Percentiles rank a stretch among this genome's conserved stretches.
Evolutionary conservation across 805 yeast genomes (phyloP).

Genomic region (Saturnispora ahearnii): DNA sequence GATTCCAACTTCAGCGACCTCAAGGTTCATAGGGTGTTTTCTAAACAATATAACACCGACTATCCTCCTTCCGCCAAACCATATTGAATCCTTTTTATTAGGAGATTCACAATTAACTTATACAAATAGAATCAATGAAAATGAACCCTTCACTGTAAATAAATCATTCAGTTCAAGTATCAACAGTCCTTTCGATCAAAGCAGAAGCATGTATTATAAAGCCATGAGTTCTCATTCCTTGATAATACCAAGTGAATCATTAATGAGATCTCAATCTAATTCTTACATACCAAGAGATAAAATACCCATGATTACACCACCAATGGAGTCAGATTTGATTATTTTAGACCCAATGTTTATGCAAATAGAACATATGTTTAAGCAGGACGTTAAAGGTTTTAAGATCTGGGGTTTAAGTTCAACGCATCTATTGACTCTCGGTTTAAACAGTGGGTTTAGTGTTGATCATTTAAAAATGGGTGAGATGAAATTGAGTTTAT

Average conservation of each 20-base stretch:
- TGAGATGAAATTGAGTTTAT: constrained; percentile 3
- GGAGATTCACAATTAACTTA: neutral
- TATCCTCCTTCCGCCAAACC: neutral
- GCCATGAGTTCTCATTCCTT: neutral
- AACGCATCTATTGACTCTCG: neutral
- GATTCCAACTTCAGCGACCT: neutral
- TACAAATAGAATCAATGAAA: neutral
- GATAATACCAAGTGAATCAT: neutral
- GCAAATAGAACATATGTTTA: neutral
- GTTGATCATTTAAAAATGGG: constrained; percentile 6
- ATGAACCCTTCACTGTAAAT: neutral
- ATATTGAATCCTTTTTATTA: constrained; percentile 1
- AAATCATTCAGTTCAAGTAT: neutral
- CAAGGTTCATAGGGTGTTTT: neutral
- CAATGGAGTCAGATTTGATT: neutral
- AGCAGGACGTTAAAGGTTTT: neutral
- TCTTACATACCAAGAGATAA: neutral
- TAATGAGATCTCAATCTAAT: neutral
- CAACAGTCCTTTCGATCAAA: neutral
- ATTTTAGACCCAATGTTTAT: neutral
- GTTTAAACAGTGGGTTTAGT: neutral
- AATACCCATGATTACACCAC: neutral
- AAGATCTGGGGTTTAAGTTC: constrained; percentile 1
- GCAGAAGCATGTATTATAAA: neutral
- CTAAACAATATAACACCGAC: neutral